These are phyloP conservation scores for Porodaedalea pini DNA, from an alignment of 1,284 basidiomycete species.

Conservation along the genomic window DNA sequence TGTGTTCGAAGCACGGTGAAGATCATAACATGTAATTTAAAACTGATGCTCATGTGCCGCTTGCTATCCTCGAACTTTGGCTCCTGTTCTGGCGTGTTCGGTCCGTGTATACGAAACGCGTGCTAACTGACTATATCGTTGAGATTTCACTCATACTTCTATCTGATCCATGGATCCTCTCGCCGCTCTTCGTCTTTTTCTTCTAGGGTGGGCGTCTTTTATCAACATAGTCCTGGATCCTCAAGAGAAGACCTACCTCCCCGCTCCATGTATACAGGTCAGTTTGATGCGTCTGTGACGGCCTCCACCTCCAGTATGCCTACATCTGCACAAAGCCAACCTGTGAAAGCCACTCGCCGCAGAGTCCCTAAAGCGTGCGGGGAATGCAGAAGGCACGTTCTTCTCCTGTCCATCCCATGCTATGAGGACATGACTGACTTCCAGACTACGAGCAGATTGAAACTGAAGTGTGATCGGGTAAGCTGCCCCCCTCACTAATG, in stretches of 20 bases:
- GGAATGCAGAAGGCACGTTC: conserved; percentile 17
- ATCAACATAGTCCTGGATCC: background rate
- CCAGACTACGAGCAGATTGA: conserved; percentile 3
- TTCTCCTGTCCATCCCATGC: background rate
- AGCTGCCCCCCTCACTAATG: background rate
- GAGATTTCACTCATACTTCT: background rate
- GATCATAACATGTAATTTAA: background rate
- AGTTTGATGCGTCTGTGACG: background rate
- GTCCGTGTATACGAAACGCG: background rate
- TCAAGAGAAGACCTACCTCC: background rate
- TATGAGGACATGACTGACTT: background rate
- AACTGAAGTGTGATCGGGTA: conserved; percentile 19
- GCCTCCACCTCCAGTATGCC: background rate
- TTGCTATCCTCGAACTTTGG: background rate
- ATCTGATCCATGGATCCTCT: background rate
- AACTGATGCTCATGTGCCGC: background rate
- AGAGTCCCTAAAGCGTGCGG: conserved; percentile 11
- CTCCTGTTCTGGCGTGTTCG: background rate
- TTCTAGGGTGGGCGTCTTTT: too few species aligned
- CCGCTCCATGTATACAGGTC: background rate
- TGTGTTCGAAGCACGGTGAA: background rate
- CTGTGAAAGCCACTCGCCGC: background rate
- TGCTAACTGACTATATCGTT: background rate
- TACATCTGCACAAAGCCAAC: background rate
- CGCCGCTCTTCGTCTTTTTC: background rate